phyloP scores from a whole-genome alignment of 306 rosid species.

The Alnus glutinosa region DNA sequence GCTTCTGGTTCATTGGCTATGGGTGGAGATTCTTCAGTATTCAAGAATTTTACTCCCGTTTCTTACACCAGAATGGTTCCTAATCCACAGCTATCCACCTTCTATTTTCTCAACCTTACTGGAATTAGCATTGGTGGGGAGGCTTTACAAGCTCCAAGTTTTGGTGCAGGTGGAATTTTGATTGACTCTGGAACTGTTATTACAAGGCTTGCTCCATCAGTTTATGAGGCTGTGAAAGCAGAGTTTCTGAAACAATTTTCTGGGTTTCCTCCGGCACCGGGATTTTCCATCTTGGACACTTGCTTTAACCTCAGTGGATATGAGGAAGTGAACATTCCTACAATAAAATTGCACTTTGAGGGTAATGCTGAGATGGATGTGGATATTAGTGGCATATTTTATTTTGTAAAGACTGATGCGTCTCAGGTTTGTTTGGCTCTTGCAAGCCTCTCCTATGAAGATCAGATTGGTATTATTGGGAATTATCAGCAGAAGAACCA shows the following conservation, averaged over 20 bases:
- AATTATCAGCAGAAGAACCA: constrained; percentile 90
- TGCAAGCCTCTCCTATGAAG: constrained; percentile 59
- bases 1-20: constrained; percentile 73
- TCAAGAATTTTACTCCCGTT: constrained; percentile 63
- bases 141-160: constrained; percentile 35
- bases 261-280: constrained; percentile 55
- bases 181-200: constrained; percentile 91
- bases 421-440: constrained; percentile 82
- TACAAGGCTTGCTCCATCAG: constrained; percentile 64
- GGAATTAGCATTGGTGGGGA: constrained; percentile 66
- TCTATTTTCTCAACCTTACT: constrained; percentile 71
- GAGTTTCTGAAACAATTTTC: constrained; percentile 74
- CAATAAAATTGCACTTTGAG: constrained; percentile 58
- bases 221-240: constrained; percentile 59
- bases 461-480: constrained; percentile 62
- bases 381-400: constrained; percentile 57
- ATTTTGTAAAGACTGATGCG: constrained; percentile 57
- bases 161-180: constrained; percentile 41
- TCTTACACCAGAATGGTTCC: constrained; percentile 68
- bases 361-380: constrained; percentile 57
- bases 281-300: constrained; percentile 70
- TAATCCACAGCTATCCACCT: constrained; percentile 54
- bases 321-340: constrained; percentile 57
- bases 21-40: constrained; percentile 64
- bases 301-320: constrained; percentile 70